phyloP scores from a whole-genome alignment of 2,329 filamentous ascomycete species.

The Pyrenochaeta sp. region DNA sequence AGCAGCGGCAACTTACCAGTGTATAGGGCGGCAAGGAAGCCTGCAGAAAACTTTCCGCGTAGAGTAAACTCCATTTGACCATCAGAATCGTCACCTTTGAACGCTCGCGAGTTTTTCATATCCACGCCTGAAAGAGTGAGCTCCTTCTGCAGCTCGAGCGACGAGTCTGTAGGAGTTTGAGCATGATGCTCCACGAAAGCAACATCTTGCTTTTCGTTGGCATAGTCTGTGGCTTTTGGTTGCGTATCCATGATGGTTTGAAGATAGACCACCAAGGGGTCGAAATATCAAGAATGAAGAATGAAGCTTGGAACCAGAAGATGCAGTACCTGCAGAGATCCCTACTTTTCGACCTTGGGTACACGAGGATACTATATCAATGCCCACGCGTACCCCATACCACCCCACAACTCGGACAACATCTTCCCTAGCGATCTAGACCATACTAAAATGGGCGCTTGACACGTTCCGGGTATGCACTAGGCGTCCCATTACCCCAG shows the following conservation, averaged over 20 bases:
- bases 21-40: slow-evolving; percentile 50
- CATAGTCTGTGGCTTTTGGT: slow-evolving; percentile 15
- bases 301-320: background rate
- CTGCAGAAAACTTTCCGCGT: slow-evolving; percentile 45
- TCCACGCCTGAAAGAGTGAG: slow-evolving; percentile 43
- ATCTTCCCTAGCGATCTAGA: slow-evolving; percentile 15
- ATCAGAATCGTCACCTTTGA: slow-evolving; percentile 53
- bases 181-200: slow-evolving; percentile 32
- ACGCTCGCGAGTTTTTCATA: slow-evolving; percentile 43
- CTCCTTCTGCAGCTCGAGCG: slow-evolving; percentile 34
- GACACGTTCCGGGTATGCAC: background rate
- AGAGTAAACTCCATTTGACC: slow-evolving; percentile 49
- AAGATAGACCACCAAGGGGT: background rate
- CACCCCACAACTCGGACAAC: slow-evolving; percentile 11
- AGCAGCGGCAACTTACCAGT: slow-evolving; percentile 33
- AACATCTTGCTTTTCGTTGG: slow-evolving; percentile 34
- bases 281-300: background rate
- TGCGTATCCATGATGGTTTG: slow-evolving; percentile 20
- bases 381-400: background rate
- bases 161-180: slow-evolving; percentile 25
- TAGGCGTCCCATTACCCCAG: slow-evolving; percentile 4
- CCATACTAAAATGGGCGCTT: slow-evolving; percentile 2
- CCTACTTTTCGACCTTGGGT: background rate
- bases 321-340: background rate
- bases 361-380: slow-evolving; percentile 1